Conservation (phyloP, 257 asterid genomes). For the Leptodermis oblonga region DNA sequence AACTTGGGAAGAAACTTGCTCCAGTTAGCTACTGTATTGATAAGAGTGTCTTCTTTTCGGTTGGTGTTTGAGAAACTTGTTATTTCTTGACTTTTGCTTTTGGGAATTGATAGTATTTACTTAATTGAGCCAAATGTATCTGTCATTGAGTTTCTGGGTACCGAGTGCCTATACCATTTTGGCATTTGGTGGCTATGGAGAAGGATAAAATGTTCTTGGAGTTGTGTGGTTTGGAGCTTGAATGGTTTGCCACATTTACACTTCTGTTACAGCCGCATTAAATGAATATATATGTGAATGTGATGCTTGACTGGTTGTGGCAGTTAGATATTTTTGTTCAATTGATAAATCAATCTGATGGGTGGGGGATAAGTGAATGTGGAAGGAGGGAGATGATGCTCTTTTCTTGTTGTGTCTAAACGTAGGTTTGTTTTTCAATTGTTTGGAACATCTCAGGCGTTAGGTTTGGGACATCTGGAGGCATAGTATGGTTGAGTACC, state of each 20-base stretch:
- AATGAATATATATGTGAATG: background rate
- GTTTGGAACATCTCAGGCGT: no score
- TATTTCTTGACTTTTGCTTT: background rate
- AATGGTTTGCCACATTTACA: background rate
- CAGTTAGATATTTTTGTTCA: background rate
- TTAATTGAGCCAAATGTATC: background rate
- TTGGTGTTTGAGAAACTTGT: background rate
- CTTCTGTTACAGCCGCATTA: background rate
- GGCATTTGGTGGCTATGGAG: slow-evolving; percentile 2
- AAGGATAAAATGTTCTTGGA: background rate
- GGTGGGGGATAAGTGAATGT: background rate
- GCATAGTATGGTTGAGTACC: background rate
- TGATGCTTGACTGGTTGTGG: background rate
- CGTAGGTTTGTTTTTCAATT: no score
- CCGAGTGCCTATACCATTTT: background rate
- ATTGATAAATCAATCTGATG: background rate
- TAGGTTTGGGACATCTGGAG: no score
- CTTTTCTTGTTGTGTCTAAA: background rate
- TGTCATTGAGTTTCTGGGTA: background rate
- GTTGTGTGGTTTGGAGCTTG: background rate
- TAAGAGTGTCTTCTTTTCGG: background rate
- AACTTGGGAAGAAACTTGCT: background rate
- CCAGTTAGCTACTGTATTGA: background rate
- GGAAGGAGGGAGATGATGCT: background rate
- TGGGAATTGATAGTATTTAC: background rate